Evolutionary conservation across 2,329 filamentous ascomycete species (phyloP), one percentile per base, ranked within the genome.

Genomic region (Ophiostoma himal-ulmi): DNA sequence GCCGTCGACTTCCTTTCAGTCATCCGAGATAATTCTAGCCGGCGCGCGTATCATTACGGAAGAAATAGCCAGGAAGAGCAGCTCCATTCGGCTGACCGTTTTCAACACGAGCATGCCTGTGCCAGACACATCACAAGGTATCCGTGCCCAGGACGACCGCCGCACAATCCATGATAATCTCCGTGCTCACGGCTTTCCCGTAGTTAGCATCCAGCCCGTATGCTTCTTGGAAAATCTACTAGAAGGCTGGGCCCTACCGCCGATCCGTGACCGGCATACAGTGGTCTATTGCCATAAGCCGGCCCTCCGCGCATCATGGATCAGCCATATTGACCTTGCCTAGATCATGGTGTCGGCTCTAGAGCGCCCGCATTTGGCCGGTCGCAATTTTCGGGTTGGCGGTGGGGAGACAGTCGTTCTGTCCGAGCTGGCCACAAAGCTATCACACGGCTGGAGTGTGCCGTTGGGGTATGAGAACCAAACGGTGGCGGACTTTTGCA

Each of bases 391-490:
- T 4, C 10, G n/a, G 22, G 22, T 57, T 8, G 52, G 52, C n/a
- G 48, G 48, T 7, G 48, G 48, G 17, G 48, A 54, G 48, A 54
- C 48, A 54, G 48, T 22, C 17, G n/a, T n/a, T 5, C 48, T 54
- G 48, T n/a, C n/a, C 17, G 48, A 54, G n/a, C 48, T 80, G n/a
- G 73, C 79, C 0, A 76, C 73, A 67, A 79, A 79, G 73, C 70
- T 81, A 6, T 75, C 76, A 1, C 72, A 73, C 1, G 77, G 76
- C 5, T 80, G 79, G 79, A 75, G 75, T 6, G 75, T 75, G 68
- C 71, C 75, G 68, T 71, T 81, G 54, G 67, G 68, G 8, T 77
- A 77, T 68, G 77, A 79, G 72, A 76, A 75, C 69, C 79, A 80
- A 75, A 77, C 75, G 10, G 76, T 78, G 10, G 73, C 76, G 22